A percentile compares a stretch with the other conserved stretches of the same genome.
phyloP scores from a whole-genome alignment of 1,284 basidiomycete species.

The Pseudozyma thailandica region DNA sequence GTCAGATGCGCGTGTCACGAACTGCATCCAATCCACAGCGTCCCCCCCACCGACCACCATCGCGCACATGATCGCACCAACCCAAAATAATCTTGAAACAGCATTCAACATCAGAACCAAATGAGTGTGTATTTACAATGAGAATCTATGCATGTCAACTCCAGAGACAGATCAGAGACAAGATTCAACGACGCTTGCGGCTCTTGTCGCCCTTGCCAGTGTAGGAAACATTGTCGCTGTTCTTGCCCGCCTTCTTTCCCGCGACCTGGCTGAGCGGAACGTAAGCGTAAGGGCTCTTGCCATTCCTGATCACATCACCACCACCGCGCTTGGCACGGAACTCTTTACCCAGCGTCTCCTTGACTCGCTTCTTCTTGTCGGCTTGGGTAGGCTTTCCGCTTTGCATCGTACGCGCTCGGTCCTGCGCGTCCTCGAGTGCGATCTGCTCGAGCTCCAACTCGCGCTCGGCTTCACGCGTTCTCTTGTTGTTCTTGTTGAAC shows the following conservation, averaged over 20 bases:
- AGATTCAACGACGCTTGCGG: constrained; percentile 33
- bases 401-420: constrained; percentile 37
- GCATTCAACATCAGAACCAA: not conserved
- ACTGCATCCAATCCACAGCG: constrained; percentile 9
- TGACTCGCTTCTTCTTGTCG: constrained; percentile 47
- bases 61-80: not conserved
- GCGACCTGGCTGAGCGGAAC: constrained; percentile 61
- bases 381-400: constrained; percentile 12
- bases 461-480: constrained; percentile 60
- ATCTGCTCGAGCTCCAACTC: constrained; percentile 59
- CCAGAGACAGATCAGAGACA: too few species aligned
- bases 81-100: not conserved
- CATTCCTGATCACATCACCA: constrained; percentile 77
- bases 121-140: constrained; percentile 13
- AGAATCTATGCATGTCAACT: not conserved
- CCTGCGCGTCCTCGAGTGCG: constrained; percentile 51
- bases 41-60: constrained; percentile 13
- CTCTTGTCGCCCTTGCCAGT: constrained; percentile 52
- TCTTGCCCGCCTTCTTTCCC: constrained; percentile 53
- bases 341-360: constrained; percentile 60
- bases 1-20: constrained; percentile 30
- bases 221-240: constrained; percentile 34
- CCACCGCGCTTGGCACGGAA: constrained; percentile 60
- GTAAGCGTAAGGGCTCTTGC: constrained; percentile 91
- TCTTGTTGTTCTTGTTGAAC: constrained; percentile 85